These are phyloP conservation scores for Luzula sylvatica DNA, from an alignment of 176 grass and related monocot genomes.

Conservation along the genomic window DNA sequence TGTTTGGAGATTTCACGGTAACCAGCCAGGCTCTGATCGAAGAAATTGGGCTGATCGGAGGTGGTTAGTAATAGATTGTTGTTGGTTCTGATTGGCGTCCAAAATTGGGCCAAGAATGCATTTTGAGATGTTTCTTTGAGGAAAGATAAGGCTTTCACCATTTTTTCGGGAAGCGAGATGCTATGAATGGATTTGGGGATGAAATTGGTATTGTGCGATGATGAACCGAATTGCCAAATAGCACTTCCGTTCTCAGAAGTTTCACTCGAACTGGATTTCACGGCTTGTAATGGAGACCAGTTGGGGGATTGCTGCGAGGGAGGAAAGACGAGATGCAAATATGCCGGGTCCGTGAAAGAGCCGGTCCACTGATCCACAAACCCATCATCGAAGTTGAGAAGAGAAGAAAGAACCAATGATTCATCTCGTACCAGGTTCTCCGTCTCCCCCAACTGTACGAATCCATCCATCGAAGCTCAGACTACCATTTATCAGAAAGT, in stretches of 20 bases:
- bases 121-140: conserved; percentile 27
- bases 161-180: conserved; percentile 31
- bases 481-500: too few relatives aligned
- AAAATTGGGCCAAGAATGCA: conserved; percentile 42
- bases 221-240: background rate
- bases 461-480: background rate
- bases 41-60: conserved; percentile 48
- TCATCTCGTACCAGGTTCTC: conserved; percentile 10
- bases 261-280: conserved; percentile 5
- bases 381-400: conserved; percentile 33
- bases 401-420: conserved; percentile 18
- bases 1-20: conserved; percentile 54
- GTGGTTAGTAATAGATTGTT: conserved; percentile 35
- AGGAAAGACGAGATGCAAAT: background rate
- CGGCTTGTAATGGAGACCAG: conserved; percentile 11
- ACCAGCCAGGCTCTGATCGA: conserved; percentile 34
- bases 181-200: conserved; percentile 20
- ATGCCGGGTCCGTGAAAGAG: conserved; percentile 21
- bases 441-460: background rate
- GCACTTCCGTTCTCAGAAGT: background rate
- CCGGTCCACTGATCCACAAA: conserved; percentile 17
- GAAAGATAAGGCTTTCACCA: conserved; percentile 45
- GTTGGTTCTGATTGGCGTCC: conserved; percentile 42
- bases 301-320: background rate
- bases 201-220: background rate